Evolutionary conservation across 192 early-diverging fungal genomes (phyloP).

Genomic region (Rhizophagus prolifer): DNA sequence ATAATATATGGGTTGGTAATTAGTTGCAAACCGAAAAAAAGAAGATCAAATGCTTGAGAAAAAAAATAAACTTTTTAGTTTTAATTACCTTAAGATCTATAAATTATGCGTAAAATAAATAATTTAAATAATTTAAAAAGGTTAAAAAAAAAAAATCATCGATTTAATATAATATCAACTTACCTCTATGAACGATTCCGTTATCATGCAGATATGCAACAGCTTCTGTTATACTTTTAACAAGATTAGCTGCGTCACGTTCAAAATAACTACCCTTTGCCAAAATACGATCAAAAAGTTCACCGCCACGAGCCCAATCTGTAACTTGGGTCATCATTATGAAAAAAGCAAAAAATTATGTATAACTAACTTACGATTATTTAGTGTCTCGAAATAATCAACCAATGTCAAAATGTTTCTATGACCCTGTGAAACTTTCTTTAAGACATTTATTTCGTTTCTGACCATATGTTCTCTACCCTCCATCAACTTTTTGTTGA

Average conservation of each 20-base stretch:
- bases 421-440: conserved; percentile 65
- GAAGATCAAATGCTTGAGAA: not conserved
- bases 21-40: not conserved
- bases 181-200: conserved; percentile 83
- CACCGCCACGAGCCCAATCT: conserved; percentile 83
- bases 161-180: not conserved
- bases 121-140: not conserved
- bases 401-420: conserved; percentile 69
- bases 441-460: conserved; percentile 75
- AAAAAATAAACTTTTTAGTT: not conserved
- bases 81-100: conserved; percentile 39
- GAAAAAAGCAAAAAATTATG: not conserved
- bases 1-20: conserved; percentile 11
- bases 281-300: conserved; percentile 88
- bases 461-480: conserved; percentile 66
- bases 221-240: conserved; percentile 74
- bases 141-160: not conserved
- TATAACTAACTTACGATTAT: conserved; percentile 52
- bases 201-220: conserved; percentile 84
- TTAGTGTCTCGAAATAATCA: conserved; percentile 80
- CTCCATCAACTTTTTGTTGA: conserved; percentile 73
- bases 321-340: conserved; percentile 45
- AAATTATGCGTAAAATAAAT: not conserved
- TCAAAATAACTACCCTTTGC: conserved; percentile 72
- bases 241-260: conserved; percentile 75